Percentiles rank a stretch among this genome's conserved stretches.
These are phyloP conservation scores for Acer saccharum DNA, from an alignment of 345 rosid genomes.

Conservation along the genomic window DNA sequence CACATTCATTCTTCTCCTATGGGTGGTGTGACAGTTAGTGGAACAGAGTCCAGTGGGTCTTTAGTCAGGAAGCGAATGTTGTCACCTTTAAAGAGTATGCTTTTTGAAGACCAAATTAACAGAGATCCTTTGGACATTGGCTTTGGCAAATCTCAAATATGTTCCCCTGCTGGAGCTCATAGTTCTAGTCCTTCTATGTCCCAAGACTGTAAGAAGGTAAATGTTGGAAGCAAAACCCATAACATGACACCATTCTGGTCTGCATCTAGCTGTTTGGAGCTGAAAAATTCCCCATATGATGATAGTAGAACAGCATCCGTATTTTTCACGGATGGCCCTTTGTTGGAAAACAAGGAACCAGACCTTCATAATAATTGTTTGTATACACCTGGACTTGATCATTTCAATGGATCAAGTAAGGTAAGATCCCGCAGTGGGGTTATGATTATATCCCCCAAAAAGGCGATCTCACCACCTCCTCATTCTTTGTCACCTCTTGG, in stretches of 20 bases:
- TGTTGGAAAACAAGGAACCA: conserved; percentile 48
- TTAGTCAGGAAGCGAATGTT: conserved; percentile 66
- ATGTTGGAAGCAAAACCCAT: conserved; percentile 43
- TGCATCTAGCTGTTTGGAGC: conserved; percentile 50
- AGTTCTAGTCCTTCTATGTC: conserved; percentile 30
- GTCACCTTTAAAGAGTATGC: conserved; percentile 68
- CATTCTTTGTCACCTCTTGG: conserved; percentile 89
- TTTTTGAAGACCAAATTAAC: conserved; percentile 54
- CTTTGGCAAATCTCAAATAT: conserved; percentile 38
- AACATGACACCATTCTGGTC: conserved; percentile 38
- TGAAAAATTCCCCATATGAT: conserved; percentile 35
- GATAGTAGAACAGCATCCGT: conserved; percentile 38
- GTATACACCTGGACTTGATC: conserved; percentile 38
- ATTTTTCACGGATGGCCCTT: conserved; percentile 74
- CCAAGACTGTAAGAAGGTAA: conserved; percentile 64
- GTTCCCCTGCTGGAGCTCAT: conserved; percentile 33
- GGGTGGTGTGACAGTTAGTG: conserved; percentile 33
- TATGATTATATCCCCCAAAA: conserved; percentile 47
- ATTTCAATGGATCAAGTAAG: conserved; percentile 35
- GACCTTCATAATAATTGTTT: conserved; percentile 29
- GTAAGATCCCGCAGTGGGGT: conserved; percentile 41
- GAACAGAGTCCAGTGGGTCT: conserved; percentile 53
- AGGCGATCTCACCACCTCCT: conserved; percentile 50
- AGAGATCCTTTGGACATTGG: conserved; percentile 66
- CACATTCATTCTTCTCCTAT: conserved; percentile 30